phyloP scores from a whole-genome alignment of 2,329 filamentous ascomycete species.

The Teratosphaeria pseudoeucalypti region DNA sequence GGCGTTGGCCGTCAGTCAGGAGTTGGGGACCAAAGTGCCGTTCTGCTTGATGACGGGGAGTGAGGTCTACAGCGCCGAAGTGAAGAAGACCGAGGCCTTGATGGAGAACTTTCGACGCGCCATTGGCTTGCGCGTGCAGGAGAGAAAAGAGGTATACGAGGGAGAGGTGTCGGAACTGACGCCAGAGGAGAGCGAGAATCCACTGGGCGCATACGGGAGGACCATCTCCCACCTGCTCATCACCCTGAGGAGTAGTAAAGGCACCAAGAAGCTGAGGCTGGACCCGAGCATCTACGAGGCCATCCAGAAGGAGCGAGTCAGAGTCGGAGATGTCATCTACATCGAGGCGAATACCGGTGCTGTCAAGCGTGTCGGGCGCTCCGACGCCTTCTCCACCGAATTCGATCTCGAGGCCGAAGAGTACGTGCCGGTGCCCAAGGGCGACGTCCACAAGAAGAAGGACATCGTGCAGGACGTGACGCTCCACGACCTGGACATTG shows the following conservation, averaged over 20 bases:
- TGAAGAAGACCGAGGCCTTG: slow-evolving; percentile 97
- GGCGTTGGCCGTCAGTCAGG: slow-evolving; percentile 89
- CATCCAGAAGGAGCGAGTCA: slow-evolving; percentile 95
- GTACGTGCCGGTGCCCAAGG: slow-evolving; percentile 97
- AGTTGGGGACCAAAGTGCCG: slow-evolving; percentile 93
- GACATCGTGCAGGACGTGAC: slow-evolving; percentile 99
- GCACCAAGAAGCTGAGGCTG: slow-evolving; percentile 92
- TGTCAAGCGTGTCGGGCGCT: slow-evolving; percentile 91
- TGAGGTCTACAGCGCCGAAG: slow-evolving; percentile 94
- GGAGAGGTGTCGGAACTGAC: slow-evolving; percentile 96
- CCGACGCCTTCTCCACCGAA: slow-evolving; percentile 94
- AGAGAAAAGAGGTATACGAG: slow-evolving; percentile 99
- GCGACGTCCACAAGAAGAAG: slow-evolving; percentile 99
- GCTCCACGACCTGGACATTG: slow-evolving; percentile 89
- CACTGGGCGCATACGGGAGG: slow-evolving; percentile 89
- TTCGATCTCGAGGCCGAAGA: slow-evolving; percentile 98
- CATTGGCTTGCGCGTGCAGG: slow-evolving; percentile 91
- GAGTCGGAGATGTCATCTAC: slow-evolving; percentile 94
- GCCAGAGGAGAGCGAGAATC: slow-evolving; percentile 96
- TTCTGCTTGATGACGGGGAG: slow-evolving; percentile 98
- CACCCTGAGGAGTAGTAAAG: slow-evolving; percentile 86
- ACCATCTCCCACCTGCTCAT: slow-evolving; percentile 95
- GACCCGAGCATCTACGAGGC: slow-evolving; percentile 99
- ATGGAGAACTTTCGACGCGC: slow-evolving; percentile 99
- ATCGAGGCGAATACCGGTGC: slow-evolving; percentile 98